phyloP scores from a whole-genome alignment of 192 early-diverging fungal species.

The Coemansia sp. region DNA sequence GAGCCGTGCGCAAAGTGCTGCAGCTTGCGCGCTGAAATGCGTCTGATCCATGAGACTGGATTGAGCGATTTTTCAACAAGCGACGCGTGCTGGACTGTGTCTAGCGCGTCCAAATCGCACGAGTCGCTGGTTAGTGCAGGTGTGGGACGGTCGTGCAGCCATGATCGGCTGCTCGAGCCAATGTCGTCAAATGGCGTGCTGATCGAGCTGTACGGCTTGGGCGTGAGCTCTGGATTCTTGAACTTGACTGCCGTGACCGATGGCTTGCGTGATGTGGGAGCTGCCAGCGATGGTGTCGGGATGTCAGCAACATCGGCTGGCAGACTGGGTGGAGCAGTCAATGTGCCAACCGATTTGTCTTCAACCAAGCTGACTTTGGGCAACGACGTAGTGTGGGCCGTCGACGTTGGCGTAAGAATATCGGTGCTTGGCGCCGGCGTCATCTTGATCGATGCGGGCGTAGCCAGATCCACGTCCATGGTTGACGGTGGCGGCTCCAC shows the following conservation, averaged over 20 bases:
- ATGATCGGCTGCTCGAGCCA: conserved; percentile 21
- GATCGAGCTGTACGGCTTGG: conserved; percentile 27
- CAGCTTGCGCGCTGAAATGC: conserved; percentile 32
- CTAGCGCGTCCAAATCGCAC: background rate
- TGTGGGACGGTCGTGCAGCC: conserved; percentile 30
- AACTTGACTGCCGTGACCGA: background rate
- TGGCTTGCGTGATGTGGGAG: conserved; percentile 5
- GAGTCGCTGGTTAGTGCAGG: conserved; percentile 7
- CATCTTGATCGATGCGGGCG: conserved; percentile 38
- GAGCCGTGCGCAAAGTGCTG: conserved; percentile 15
- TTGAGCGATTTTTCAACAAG: conserved; percentile 43
- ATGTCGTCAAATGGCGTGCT: conserved; percentile 44
- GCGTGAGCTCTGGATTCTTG: conserved; percentile 10
- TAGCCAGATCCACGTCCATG: conserved; percentile 27
- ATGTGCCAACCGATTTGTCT: background rate
- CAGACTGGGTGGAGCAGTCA: background rate
- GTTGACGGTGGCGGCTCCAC: conserved; percentile 14
- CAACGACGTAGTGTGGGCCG: background rate
- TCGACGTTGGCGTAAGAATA: conserved; percentile 33
- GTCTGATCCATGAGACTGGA: conserved; percentile 45
- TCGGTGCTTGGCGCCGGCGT: conserved; percentile 43
- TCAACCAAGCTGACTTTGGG: conserved; percentile 4
- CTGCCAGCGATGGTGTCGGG: no score
- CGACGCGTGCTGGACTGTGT: conserved; percentile 14
- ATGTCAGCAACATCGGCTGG: background rate